Evolutionary conservation across 345 rosid species (phyloP).

Genomic region (Syzygium oleosum): DNA sequence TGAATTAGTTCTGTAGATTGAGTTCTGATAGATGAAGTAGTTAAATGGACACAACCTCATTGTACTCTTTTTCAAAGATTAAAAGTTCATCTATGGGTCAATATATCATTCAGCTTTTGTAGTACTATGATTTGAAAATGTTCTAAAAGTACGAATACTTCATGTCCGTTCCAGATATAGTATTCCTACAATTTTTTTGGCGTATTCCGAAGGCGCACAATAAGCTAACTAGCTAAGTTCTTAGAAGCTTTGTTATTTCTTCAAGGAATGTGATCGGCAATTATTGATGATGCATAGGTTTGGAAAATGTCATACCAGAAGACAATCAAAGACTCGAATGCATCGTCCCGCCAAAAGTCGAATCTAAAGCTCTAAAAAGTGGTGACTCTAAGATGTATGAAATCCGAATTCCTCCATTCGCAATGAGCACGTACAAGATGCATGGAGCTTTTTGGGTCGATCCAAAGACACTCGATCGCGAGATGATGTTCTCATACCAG

Average conservation of each 20-base stretch:
- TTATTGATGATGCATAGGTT: not conserved
- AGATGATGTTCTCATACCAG: not conserved
- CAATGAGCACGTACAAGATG: slow-evolving; percentile 25
- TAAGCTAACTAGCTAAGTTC: not conserved
- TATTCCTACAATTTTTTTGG: not conserved
- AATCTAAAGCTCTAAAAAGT: not conserved
- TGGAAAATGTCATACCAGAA: not conserved
- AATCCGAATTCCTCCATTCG: slow-evolving; percentile 22
- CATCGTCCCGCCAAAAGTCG: not conserved
- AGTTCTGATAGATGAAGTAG: not conserved
- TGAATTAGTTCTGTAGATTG: not conserved
- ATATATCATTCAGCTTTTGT: not conserved
- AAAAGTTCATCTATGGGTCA: not conserved
- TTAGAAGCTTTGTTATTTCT: not conserved
- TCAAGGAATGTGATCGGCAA: not conserved
- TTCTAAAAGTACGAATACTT: not conserved
- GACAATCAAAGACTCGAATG: not conserved
- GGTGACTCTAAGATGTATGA: not conserved
- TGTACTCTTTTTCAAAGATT: not conserved
- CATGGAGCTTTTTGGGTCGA: slow-evolving; percentile 21
- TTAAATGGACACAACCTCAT: not conserved
- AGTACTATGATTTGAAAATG: not conserved
- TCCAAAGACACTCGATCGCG: slow-evolving; percentile 14
- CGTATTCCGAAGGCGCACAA: not conserved
- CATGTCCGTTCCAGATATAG: not conserved